Evolutionary conservation across 2,329 filamentous ascomycete species (phyloP).

Genomic region (Hyphodiscus sp.): DNA sequence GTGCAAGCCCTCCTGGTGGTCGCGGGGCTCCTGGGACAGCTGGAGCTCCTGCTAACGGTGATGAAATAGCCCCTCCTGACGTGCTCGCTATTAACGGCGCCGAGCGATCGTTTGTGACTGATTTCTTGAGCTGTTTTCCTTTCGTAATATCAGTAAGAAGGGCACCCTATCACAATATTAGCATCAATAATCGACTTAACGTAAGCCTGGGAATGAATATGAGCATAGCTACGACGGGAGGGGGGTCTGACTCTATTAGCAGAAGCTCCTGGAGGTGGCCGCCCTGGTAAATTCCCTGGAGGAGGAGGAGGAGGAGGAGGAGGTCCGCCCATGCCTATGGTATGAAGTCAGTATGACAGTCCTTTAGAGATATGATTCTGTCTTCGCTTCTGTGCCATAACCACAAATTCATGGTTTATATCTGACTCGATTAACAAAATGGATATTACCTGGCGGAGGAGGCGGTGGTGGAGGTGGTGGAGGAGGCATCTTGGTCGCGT

Average conservation of each 20-base stretch:
- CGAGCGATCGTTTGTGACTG: constrained; percentile 87
- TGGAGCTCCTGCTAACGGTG: constrained; percentile 68
- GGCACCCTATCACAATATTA: constrained; percentile 56
- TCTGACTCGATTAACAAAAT: not conserved
- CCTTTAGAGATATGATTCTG: not conserved
- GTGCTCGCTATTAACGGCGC: constrained; percentile 62
- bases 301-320: constrained; percentile 62
- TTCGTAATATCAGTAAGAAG: constrained; percentile 83
- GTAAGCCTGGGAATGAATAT: constrained; percentile 15
- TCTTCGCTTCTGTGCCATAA: not conserved
- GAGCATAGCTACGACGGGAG: constrained; percentile 17
- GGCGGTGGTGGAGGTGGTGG: constrained; percentile 68
- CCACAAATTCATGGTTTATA: not conserved
- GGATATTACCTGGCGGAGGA: constrained; percentile 22
- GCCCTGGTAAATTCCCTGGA: constrained; percentile 47
- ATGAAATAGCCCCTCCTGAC: constrained; percentile 48
- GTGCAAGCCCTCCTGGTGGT: constrained; percentile 60
- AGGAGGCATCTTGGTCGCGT: constrained; percentile 36
- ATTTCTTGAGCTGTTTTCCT: constrained; percentile 73
- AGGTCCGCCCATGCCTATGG: constrained; percentile 43
- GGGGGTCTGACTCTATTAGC: constrained; percentile 52
- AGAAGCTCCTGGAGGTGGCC: constrained; percentile 47
- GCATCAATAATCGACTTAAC: constrained; percentile 18
- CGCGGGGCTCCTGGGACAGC: constrained; percentile 63
- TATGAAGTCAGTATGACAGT: constrained; percentile 4